Percentiles rank a stretch among this genome's conserved stretches.
phyloP scores from a whole-genome alignment of 1,284 basidiomycete genomes.

The Hemileia vastatrix region DNA sequence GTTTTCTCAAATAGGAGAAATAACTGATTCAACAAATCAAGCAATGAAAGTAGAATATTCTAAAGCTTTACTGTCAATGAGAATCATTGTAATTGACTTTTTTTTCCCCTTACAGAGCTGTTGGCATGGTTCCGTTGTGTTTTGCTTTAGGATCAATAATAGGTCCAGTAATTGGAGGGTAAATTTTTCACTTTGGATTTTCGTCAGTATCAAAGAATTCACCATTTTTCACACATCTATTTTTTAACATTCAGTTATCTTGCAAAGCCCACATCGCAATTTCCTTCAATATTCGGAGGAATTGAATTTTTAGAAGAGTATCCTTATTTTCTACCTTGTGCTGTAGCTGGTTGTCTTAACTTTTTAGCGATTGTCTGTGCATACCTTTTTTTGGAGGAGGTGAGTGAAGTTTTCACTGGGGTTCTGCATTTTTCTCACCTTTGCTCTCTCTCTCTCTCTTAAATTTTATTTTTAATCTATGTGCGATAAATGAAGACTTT shows the following conservation, averaged over 20 bases:
- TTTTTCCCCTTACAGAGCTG: conserved; percentile 5
- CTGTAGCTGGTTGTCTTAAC: conserved; percentile 11
- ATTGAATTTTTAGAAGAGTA: conserved; percentile 5
- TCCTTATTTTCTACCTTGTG: conserved; percentile 23
- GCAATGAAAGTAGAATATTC: conserved; percentile 11
- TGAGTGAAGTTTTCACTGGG: too few species aligned
- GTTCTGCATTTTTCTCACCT: too few species aligned
- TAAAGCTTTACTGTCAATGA: background rate
- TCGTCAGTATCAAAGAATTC: too few species aligned
- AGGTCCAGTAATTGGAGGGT: too few species aligned
- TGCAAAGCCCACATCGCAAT: conserved; percentile 13
- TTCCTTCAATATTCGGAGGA: conserved; percentile 6
- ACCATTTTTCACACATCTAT: too few species aligned
- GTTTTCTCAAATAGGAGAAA: background rate
- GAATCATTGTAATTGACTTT: background rate
- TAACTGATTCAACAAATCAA: conserved; percentile 14
- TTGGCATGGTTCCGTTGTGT: conserved; percentile 7
- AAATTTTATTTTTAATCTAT: too few species aligned
- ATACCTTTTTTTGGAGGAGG: conserved; percentile 20
- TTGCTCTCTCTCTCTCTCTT: too few species aligned
- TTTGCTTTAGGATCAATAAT: too few species aligned
- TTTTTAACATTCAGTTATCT: too few species aligned
- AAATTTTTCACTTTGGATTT: too few species aligned
- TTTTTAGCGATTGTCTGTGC: conserved; percentile 2
- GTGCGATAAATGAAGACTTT: too few species aligned